Evolutionary conservation across 345 rosid genomes (phyloP), one percentile per base, ranked within the genome.

Genomic region (Mallotus nudiflorus): DNA sequence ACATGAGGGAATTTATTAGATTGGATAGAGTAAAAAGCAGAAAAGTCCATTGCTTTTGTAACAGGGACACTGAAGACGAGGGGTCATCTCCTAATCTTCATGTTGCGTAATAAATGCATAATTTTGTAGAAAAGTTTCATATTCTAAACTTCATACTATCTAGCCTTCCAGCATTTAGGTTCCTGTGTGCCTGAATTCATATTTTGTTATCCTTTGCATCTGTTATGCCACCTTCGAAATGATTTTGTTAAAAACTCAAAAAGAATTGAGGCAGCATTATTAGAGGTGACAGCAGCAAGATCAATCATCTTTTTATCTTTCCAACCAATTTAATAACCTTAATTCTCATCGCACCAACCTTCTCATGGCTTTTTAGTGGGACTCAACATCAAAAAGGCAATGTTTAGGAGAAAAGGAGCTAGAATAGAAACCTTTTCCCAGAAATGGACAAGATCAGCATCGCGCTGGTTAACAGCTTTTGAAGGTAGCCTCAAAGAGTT

Each of bases 391-490:
- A 8, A 51, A 25, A 60, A 31, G 49, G 39, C 33, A 33, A 49
- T 18, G 13, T 64, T 14, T 27, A 66, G 7, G 25, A 29, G 52
- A 7, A 20, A 24, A 48, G 33, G 65, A 25, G 50, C 24, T 44
- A 44, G 68, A 39, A 63, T 40, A 76, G 74, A 65, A 68, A 95
- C 99, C 97, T 95, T 95, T 61, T 84, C 86, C 98, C 96, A 95
- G 81, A 92, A 90, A 80, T 92, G 97, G 59, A 92, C 85, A 59
- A 95, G 90, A 86, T 95, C 99, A 18, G 98, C 98, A 78, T 95
- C 99, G 28, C 98, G 96, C 78, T 95, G 99, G 85, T 87, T 95
- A 66, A 91, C 92, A 78, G 84, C 90, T 81, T 82, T 84, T 70
- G 86, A 71, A 53, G 85, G 81, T 58, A 75, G 86, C 69, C 69